Base-by-base conservation (phyloP, 768 basidiomycete species). In the Podaxis sp. region DNA sequence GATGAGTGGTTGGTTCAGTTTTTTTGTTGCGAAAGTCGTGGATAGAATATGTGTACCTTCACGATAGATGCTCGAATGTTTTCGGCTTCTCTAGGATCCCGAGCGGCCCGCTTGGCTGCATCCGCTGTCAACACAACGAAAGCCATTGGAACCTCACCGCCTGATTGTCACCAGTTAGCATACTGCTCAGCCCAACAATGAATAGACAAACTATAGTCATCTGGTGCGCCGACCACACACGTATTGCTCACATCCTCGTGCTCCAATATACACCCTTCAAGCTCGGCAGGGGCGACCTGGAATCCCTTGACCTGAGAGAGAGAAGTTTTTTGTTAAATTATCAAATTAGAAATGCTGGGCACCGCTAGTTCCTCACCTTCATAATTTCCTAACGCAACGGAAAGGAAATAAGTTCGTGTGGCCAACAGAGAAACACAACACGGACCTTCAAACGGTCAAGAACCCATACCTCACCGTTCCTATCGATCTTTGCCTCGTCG, bases 271-370 rank as follows among this genome's bases (percentile, higher is more conserved):
- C 85, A 85, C 18, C 82, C 88, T 66, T 89, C 88, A 7, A 89
- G 74, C 63, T 89, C 88, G 3, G 89, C 87, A 1, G 88, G 89
- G 0, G 89, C 86, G 1, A 90, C 88, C 67, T 90, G 88, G 68
- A 86, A 87, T 2, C 89, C 89, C 66, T 73, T 79, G 46, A 87
- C 84, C 74, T 88, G 76, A 66, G 79, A 70, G 14, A 70, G 14
- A 75, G 73, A 70, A 76, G 72, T 74, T 74, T 44, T 44, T 9
- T 40, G 21, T 7, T 21, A 21, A 21, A 21, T 21, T 21, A 55
- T 27, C 50, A 35, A 36, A 25, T 36, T 35, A 18, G 25, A 46
- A 13, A 13, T 25, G n/a, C 1, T 3, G 32, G 32, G 32, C 7
- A 32, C 37, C 21, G 36, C n/a, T 25, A 55, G 1, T 11, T 21